Base-by-base conservation (phyloP, 73 alveolate species). In the Paramecium pentaurelia region DNA sequence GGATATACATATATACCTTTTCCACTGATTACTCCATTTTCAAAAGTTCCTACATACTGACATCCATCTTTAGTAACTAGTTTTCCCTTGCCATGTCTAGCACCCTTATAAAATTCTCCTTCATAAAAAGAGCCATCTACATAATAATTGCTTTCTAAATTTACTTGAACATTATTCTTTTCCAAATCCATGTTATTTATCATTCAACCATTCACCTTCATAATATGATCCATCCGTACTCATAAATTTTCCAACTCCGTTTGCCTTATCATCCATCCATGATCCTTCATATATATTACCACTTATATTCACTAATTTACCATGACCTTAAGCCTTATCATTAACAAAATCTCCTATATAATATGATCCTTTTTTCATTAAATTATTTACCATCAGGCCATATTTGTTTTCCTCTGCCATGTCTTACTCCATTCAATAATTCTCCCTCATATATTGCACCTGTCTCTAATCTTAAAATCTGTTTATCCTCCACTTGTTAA, bases 11-110 rank as follows among this genome's bases (percentile, higher is more conserved):
- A 60, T 5, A 77, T 75, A 60, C 98, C 98, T 45, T 92, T 73
- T 16, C 98, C 97, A 71, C 86, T 80, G 47, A 96, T 93, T n/a
- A 86, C 83, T 75, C 96, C 96, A 36, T 96, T 92, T 8, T 54
- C 27, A 95, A 96, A 96, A 22, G 96, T 95, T 11, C 98, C 98
- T 49, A 80, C 92, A 85, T 96, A 96, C 49, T 60, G 42, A 28
- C 92, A 75, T 7, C 98, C 98, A 92, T 96, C 98, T 25, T 93
- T 92, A 83, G 93, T 93, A 58, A 84, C 90, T 75, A 93, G 71
- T 68, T 88, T 80, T 25, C 99, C 99, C 49, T 64, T 92, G 12
- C 99, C 99, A 34, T 96, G 97, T 80, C 96, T 96, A 71, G 88
- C 90, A 0, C 97, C 98, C 7, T 96, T 60, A n/a, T 86, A 89